Percentiles rank a stretch among this genome's conserved stretches.
Conservation (phyloP, 345 rosid species). For the Acer negundo region DNA sequence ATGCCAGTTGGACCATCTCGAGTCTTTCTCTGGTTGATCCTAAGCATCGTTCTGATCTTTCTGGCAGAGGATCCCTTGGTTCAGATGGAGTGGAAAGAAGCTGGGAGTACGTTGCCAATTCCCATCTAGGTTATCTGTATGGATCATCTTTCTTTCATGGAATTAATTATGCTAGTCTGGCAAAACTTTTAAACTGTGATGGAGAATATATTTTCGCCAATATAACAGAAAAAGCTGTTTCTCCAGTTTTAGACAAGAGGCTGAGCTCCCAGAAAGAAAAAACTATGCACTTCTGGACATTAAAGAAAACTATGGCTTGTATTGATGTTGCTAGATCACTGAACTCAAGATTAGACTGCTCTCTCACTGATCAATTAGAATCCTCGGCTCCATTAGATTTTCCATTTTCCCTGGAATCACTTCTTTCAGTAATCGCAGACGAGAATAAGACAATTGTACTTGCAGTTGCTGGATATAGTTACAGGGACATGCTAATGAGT, state of each 20-base stretch:
- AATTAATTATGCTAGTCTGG: conserved; percentile 38
- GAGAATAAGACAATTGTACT: conserved; percentile 72
- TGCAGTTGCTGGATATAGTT: conserved; percentile 87
- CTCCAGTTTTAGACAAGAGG: conserved; percentile 26
- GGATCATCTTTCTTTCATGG: conserved; percentile 58
- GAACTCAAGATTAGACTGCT: conserved; percentile 32
- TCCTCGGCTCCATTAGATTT: conserved; percentile 32
- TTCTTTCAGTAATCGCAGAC: conserved; percentile 65
- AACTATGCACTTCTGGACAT: conserved; percentile 33
- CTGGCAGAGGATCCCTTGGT: conserved; percentile 21
- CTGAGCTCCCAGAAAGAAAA: conserved; percentile 32
- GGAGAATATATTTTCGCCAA: conserved; percentile 46
- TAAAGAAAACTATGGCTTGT: conserved; percentile 54
- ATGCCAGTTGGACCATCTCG: conserved; percentile 72
- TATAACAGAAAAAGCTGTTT: conserved; percentile 26
- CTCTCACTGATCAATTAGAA: conserved; percentile 39
- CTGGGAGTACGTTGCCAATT: conserved; percentile 81
- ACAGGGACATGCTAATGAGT: conserved; percentile 95
- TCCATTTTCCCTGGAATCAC: conserved; percentile 68
- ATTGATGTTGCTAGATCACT: conserved; percentile 30
- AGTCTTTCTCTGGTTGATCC: conserved; percentile 41
- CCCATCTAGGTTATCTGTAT: conserved; percentile 64
- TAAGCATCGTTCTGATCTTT: conserved; percentile 22
- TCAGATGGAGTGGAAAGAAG: conserved; percentile 37
- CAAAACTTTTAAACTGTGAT: conserved; percentile 64